phyloP scores from a whole-genome alignment of 2,329 filamentous ascomycete species.

The Teratosphaeria destructans region DNA sequence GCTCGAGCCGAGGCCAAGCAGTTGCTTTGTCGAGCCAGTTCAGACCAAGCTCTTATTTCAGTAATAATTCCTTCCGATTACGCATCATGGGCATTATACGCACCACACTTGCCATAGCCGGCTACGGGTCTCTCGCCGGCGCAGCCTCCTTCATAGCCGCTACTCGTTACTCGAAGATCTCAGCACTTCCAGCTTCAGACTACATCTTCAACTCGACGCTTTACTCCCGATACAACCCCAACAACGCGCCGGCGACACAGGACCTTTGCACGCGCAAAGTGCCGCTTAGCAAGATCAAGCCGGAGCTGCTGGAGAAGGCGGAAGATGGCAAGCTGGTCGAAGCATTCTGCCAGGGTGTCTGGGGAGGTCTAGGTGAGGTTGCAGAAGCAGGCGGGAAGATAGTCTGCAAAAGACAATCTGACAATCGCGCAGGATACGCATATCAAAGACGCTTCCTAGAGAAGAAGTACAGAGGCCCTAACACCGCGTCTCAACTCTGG shows the following conservation, averaged over 20 bases:
- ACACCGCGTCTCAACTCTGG: slow-evolving; percentile 54
- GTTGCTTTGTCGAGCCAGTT: not conserved
- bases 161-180: slow-evolving; percentile 45
- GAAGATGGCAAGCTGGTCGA: slow-evolving; percentile 48
- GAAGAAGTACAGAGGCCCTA: slow-evolving; percentile 46
- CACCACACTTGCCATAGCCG: slow-evolving; percentile 20
- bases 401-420: not conserved
- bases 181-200: slow-evolving; percentile 51
- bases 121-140: slow-evolving; percentile 32
- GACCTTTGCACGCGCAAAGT: slow-evolving; percentile 56
- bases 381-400: not conserved
- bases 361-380: slow-evolving; percentile 52
- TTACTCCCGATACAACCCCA: slow-evolving; percentile 52
- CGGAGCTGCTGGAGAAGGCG: slow-evolving; percentile 46
- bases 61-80: not conserved
- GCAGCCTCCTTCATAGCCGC: slow-evolving; percentile 43
- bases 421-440: slow-evolving; percentile 38
- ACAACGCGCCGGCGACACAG: slow-evolving; percentile 51
- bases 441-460: slow-evolving; percentile 50
- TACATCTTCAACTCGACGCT: slow-evolving; percentile 49
- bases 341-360: slow-evolving; percentile 58
- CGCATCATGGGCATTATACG: slow-evolving; percentile 23
- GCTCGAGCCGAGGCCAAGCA: not conserved
- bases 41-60: not conserved
- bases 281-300: slow-evolving; percentile 52